phyloP scores from a whole-genome alignment of 345 rosid genomes.

The Populus deltoides region DNA sequence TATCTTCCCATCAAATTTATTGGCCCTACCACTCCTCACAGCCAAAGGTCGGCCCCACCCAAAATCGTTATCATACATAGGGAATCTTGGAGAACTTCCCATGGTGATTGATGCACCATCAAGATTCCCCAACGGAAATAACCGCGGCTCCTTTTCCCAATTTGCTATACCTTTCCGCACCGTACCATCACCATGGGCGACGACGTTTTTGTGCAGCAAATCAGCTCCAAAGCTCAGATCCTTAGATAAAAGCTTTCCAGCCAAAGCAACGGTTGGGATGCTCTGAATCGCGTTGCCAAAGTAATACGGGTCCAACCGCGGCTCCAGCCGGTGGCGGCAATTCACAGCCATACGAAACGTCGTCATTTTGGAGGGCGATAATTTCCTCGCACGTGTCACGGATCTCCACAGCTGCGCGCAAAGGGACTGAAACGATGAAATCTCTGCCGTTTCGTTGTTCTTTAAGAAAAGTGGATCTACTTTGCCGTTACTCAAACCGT shows the following conservation, averaged over 20 bases:
- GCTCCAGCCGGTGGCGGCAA: constrained; percentile 85
- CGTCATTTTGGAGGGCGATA: constrained; percentile 51
- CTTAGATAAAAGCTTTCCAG: constrained; percentile 52
- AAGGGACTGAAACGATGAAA: constrained; percentile 90
- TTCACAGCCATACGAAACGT: constrained; percentile 95
- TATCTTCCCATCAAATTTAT: constrained; percentile 91
- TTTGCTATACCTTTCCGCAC: constrained; percentile 62
- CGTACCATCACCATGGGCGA: constrained; percentile 59
- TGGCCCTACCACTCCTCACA: constrained; percentile 83
- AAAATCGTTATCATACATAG: constrained; percentile 91
- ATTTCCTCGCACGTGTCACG: constrained; percentile 80
- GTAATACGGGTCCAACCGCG: constrained; percentile 62
- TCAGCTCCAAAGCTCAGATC: constrained; percentile 68
- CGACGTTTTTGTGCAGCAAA: constrained; percentile 70
- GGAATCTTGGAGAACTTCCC: constrained; percentile 98
- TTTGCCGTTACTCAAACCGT: constrained; percentile 43
- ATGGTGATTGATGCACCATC: constrained; percentile 97
- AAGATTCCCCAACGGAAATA: constrained; percentile 83
- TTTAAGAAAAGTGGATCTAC: not conserved
- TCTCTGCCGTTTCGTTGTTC: constrained; percentile 40
- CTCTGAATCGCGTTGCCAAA: constrained; percentile 98
- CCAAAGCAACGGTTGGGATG: constrained; percentile 59
- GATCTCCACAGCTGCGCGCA: constrained; percentile 82
- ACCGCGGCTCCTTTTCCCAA: constrained; percentile 79
- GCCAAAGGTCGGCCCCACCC: constrained; percentile 98